Evolutionary conservation across 768 basidiomycete species (phyloP).

Genomic region (Psilocybe tampanensis): DNA sequence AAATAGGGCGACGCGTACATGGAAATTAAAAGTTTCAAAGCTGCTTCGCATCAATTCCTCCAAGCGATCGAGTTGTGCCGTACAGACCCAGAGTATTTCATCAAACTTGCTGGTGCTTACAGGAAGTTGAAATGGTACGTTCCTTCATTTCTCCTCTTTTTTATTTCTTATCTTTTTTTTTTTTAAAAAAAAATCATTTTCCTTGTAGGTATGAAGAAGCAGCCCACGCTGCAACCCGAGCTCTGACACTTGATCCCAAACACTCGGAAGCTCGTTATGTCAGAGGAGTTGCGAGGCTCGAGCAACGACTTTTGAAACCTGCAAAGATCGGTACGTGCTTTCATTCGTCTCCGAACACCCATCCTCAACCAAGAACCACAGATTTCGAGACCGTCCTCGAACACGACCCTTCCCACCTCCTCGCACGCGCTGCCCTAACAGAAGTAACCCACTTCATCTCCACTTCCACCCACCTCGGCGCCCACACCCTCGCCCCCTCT

Average conservation of each 20-base stretch:
- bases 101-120: conserved; percentile 37
- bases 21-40: conserved; percentile 31
- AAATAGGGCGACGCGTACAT: conserved; percentile 37
- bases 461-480: conserved; percentile 17
- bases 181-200: conserved; percentile 4
- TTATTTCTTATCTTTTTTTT: background rate
- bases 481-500: conserved; percentile 12
- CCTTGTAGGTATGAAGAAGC: conserved; percentile 36
- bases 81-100: conserved; percentile 35
- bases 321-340: conserved; percentile 28
- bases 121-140: conserved; percentile 36
- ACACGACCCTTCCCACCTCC: conserved; percentile 30
- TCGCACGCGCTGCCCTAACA: conserved; percentile 28
- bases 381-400: conserved; percentile 39
- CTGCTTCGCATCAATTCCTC: conserved; percentile 33
- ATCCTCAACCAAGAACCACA: conserved; percentile 6
- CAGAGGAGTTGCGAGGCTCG: conserved; percentile 42
- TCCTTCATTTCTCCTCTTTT: background rate
- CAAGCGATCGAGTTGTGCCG: conserved; percentile 35
- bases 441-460: conserved; percentile 25
- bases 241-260: conserved; percentile 38
- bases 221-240: conserved; percentile 38
- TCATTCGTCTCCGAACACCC: background rate
- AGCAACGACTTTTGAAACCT: conserved; percentile 30
- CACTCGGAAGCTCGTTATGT: conserved; percentile 42